phyloP scores from a whole-genome alignment of 208 protist genomes.

The Entamoeba nuttalli region DNA sequence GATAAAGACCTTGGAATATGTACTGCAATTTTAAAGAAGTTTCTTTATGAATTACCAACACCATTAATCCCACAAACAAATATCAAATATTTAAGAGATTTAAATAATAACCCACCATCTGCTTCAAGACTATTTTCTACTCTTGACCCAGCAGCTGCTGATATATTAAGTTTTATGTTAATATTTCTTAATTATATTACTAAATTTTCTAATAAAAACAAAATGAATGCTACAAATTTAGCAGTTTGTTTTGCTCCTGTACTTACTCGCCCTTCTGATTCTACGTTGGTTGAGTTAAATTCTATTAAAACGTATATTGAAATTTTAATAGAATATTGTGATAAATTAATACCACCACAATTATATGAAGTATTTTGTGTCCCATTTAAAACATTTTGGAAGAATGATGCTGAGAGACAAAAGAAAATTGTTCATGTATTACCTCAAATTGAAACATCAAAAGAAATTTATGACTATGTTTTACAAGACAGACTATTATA shows the following conservation, averaged over 20 bases:
- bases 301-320: too few species aligned
- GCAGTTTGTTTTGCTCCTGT: background rate
- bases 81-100: background rate
- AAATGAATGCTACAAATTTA: background rate
- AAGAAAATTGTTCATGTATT: too few species aligned
- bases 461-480: background rate
- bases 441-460: background rate
- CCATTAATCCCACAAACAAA: background rate
- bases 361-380: too few species aligned
- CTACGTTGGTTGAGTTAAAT: too few species aligned
- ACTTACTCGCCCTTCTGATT: background rate
- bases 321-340: too few species aligned
- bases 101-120: background rate
- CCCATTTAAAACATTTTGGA: too few species aligned
- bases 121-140: background rate
- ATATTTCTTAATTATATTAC: background rate
- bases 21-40: background rate
- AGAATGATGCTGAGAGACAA: too few species aligned
- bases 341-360: too few species aligned
- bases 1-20: background rate
- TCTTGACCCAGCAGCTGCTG: background rate
- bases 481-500: background rate
- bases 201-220: background rate
- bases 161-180: background rate
- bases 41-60: background rate